phyloP scores from a whole-genome alignment of 345 rosid species.

The Salix exigua region DNA sequence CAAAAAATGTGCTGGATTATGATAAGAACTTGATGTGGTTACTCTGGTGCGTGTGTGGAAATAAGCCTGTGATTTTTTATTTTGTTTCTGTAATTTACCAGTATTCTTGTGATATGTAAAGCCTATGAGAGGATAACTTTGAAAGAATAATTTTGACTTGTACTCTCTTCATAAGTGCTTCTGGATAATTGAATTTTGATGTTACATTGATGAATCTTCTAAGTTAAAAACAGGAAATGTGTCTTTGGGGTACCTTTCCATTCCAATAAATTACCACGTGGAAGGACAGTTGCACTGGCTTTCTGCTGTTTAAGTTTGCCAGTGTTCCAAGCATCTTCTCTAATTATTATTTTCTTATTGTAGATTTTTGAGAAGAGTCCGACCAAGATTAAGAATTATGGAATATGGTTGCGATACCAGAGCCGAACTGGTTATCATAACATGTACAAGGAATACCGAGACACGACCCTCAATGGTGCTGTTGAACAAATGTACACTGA shows the following conservation, averaged over 20 bases:
- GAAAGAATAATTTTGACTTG: too few species aligned
- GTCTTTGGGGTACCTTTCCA: not conserved
- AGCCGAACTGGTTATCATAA: slow-evolving; percentile 66
- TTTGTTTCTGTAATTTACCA: not conserved
- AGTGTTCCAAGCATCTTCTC: not conserved
- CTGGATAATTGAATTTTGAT: too few species aligned
- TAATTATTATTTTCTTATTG: not conserved
- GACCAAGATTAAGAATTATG: slow-evolving; percentile 53
- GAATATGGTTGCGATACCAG: slow-evolving; percentile 59
- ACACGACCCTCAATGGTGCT: slow-evolving; percentile 54
- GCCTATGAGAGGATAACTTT: too few species aligned
- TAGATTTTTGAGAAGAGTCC: slow-evolving; percentile 67
- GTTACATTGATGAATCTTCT: not conserved
- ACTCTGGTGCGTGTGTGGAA: not conserved
- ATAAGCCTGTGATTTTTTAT: not conserved
- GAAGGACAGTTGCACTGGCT: too few species aligned
- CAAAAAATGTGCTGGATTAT: not conserved
- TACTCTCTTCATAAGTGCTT: too few species aligned
- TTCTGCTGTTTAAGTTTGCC: too few species aligned
- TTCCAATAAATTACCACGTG: not conserved
- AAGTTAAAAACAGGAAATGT: not conserved
- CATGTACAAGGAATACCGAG: slow-evolving; percentile 67
- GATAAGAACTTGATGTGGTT: not conserved
- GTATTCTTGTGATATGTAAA: too few species aligned
- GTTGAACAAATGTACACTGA: slow-evolving; percentile 69